Conservation (phyloP, 2,329 filamentous ascomycete genomes). For the Dryadomyces quercus-mongolicae region DNA sequence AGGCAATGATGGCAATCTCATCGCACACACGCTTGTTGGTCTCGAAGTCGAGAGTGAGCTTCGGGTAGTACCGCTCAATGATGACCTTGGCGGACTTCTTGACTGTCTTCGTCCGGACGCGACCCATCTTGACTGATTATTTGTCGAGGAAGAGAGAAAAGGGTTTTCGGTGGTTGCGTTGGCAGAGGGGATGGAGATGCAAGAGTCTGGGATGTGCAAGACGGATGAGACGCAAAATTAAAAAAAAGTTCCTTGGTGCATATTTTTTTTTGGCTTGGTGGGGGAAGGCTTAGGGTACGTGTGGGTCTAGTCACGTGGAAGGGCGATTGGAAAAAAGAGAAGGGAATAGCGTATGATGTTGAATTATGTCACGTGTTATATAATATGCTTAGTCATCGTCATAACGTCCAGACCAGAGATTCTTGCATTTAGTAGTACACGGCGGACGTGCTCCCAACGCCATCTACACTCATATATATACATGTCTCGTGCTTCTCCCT, state of each 20-base stretch:
- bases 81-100: constrained; percentile 94
- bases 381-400: background rate
- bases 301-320: background rate
- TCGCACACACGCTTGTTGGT: constrained; percentile 87
- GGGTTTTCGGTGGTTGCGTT: constrained; percentile 3
- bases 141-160: constrained; percentile 18
- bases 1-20: constrained; percentile 99
- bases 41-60: constrained; percentile 97
- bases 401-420: background rate
- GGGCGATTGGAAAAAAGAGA: too few species aligned
- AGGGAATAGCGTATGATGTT: too few species aligned
- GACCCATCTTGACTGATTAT: constrained; percentile 50
- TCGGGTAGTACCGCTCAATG: constrained; percentile 97
- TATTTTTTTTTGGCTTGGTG: constrained; percentile 3
- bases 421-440: constrained; percentile 7
- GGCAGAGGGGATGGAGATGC: background rate
- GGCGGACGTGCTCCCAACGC: too few species aligned
- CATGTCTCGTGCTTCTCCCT: too few species aligned
- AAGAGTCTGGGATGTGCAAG: background rate
- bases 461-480: background rate
- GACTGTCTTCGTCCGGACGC: constrained; percentile 58
- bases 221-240: background rate
- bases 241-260: background rate
- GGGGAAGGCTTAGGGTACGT: constrained; percentile 5
- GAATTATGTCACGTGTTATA: background rate